Percentiles rank a stretch among this genome's conserved stretches.
Conservation (phyloP, 23 red algal genomes). For the Gracilariopsis chorda region DNA sequence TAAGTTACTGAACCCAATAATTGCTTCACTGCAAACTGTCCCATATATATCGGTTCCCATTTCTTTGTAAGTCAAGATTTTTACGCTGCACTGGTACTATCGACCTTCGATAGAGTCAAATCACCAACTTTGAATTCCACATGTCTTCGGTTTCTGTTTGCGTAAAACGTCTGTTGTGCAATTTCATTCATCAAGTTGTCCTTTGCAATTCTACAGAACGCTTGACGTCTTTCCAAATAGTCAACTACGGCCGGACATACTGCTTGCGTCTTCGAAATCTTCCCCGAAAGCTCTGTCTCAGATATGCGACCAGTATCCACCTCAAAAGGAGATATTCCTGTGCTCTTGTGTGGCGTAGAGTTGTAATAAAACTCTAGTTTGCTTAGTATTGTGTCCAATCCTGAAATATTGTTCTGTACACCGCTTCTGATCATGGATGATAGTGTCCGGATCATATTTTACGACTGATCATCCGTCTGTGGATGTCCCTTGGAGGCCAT, state of each 20-base stretch:
- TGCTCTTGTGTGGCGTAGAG: not conserved
- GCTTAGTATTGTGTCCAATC: not conserved
- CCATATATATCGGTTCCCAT: not conserved
- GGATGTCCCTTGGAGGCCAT: not conserved
- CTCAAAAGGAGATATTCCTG: conserved; percentile 3
- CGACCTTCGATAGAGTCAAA: not conserved
- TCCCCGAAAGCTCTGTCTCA: not conserved
- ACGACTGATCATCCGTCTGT: not conserved
- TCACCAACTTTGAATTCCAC: conserved; percentile 3
- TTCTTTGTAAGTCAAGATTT: not conserved
- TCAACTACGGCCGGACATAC: not conserved
- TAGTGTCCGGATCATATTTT: not conserved
- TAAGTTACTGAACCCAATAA: conserved; percentile 10
- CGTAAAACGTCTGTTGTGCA: not conserved
- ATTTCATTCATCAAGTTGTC: not conserved
- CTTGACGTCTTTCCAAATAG: not conserved
- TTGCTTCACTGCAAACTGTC: not conserved
- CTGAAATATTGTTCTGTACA: not conserved
- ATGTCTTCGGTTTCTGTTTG: not conserved
- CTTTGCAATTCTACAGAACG: not conserved
- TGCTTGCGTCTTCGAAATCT: not conserved
- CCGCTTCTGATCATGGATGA: not conserved
- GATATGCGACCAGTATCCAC: not conserved
- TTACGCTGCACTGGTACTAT: not conserved
- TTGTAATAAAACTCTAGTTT: not conserved